Percentiles rank a stretch among this genome's conserved stretches.
Conservation (phyloP, 1,139 yeast species). For the Yamadazyma oceani region DNA sequence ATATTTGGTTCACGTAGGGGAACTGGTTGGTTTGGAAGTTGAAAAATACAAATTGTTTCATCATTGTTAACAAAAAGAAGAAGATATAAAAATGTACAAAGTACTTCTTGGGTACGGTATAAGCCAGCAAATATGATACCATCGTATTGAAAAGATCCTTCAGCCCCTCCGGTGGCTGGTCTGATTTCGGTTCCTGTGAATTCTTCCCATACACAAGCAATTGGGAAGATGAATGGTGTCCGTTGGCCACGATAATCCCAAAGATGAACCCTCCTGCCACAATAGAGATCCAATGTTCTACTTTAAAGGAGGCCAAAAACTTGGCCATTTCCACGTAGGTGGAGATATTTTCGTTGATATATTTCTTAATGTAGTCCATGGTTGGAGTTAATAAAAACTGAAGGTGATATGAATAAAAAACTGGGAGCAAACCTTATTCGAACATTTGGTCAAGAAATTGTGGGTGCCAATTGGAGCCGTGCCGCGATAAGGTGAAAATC, state of each 20-base stretch:
- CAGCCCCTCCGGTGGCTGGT: not conserved
- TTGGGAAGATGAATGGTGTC: conserved; percentile 8
- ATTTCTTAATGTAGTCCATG: conserved; percentile 4
- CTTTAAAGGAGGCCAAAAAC: conserved; percentile 2
- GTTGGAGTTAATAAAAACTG: no score
- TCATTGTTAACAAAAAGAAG: conserved; percentile 19
- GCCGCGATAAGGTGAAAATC: no score
- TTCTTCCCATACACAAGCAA: conserved; percentile 18
- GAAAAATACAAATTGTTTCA: conserved; percentile 8
- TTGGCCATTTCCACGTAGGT: not conserved
- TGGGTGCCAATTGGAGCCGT: not conserved
- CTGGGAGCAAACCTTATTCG: no score
- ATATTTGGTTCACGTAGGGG: conserved; percentile 9
- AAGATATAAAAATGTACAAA: conserved; percentile 49
- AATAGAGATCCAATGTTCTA: conserved; percentile 16
- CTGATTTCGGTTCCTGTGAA: not conserved
- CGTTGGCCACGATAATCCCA: conserved; percentile 12
- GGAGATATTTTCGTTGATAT: conserved; percentile 7
- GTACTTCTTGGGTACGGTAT: conserved; percentile 50
- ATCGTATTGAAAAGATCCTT: conserved; percentile 4
- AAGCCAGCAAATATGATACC: conserved; percentile 6
- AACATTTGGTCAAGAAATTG: no score
- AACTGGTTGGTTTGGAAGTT: conserved; percentile 9
- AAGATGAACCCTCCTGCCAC: conserved; percentile 6
- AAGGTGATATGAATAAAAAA: no score